These are phyloP conservation scores for Aspergillus bombycis DNA, from an alignment of 2,329 filamentous ascomycete genomes.

Conservation along the genomic window DNA sequence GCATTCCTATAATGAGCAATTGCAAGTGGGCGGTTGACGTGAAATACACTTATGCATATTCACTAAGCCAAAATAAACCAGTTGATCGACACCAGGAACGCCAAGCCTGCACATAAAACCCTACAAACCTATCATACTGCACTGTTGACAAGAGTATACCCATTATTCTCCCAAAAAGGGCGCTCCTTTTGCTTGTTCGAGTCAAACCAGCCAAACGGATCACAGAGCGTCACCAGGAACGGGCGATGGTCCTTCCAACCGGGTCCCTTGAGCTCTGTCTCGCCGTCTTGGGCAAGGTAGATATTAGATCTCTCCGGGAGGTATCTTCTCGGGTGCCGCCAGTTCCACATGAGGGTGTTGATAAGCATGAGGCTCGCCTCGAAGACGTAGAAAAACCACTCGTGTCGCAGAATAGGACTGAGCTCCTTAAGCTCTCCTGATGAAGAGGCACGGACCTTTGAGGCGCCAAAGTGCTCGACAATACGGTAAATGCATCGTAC, in stretches of 20 bases:
- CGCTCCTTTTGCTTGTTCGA: not conserved
- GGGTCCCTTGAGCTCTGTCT: slow-evolving; percentile 43
- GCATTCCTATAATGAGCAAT: too few species aligned
- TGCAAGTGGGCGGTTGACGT: too few species aligned
- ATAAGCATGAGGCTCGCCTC: slow-evolving; percentile 58
- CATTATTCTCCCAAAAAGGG: slow-evolving; percentile 10
- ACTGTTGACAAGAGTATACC: not conserved
- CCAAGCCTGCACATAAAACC: not conserved
- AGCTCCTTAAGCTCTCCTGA: slow-evolving; percentile 32
- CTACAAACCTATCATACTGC: not conserved
- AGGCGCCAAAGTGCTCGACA: slow-evolving; percentile 59
- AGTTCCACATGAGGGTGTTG: slow-evolving; percentile 56
- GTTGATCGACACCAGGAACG: not conserved
- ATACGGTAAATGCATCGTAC: slow-evolving; percentile 58
- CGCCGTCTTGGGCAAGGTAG: slow-evolving; percentile 52
- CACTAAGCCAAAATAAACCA: not conserved
- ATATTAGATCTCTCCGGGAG: slow-evolving; percentile 54
- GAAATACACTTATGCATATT: not conserved
- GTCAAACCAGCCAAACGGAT: slow-evolving; percentile 40
- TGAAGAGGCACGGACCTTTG: slow-evolving; percentile 42
- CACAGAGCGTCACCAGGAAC: slow-evolving; percentile 47
- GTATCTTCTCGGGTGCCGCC: slow-evolving; percentile 55
- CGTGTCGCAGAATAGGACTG: slow-evolving; percentile 56
- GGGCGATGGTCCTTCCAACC: slow-evolving; percentile 53
- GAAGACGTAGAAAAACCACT: slow-evolving; percentile 64